Percentiles rank a stretch among this genome's conserved stretches.
phyloP scores from a whole-genome alignment of 2,329 filamentous ascomycete species.

The Cladosporium sp. region DNA sequence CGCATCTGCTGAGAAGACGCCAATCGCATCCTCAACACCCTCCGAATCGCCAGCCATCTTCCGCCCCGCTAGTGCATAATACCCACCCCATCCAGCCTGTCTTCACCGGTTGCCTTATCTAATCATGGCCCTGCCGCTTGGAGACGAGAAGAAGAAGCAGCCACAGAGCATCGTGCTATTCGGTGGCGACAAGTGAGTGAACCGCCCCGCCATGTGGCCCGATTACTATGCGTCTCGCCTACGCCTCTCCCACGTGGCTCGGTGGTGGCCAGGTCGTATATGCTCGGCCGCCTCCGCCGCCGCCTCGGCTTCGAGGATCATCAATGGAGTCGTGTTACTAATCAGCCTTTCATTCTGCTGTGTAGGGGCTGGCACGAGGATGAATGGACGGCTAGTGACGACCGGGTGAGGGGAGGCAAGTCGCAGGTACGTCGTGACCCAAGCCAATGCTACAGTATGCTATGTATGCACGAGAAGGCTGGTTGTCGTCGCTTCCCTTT shows the following conservation, averaged over 20 bases:
- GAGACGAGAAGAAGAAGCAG: constrained; percentile 15
- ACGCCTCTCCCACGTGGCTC: neutral
- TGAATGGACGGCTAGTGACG: constrained; percentile 68
- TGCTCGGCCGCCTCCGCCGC: neutral
- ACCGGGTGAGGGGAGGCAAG: constrained; percentile 70
- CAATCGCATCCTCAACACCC: too few species aligned
- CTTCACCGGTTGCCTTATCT: neutral
- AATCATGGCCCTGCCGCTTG: neutral
- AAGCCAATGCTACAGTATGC: neutral
- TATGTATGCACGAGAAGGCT: neutral
- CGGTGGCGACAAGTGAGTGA: constrained; percentile 29
- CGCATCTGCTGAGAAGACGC: too few species aligned
- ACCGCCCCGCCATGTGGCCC: neutral
- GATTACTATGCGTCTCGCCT: constrained; percentile 8
- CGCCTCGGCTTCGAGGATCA: neutral
- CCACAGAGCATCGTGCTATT: constrained; percentile 24
- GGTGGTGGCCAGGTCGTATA: neutral
- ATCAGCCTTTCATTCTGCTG: neutral
- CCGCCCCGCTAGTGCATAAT: neutral
- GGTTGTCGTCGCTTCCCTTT: neutral
- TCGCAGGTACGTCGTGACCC: constrained; percentile 45
- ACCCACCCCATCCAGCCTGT: neutral
- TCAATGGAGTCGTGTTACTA: neutral
- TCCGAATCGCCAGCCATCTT: constrained; percentile 1
- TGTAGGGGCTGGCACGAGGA: constrained; percentile 53